Percentiles rank a stretch among this genome's conserved stretches.
These are phyloP conservation scores for Candolleomyces efflorescens DNA, from an alignment of 768 basidiomycete species.

Conservation along the genomic window DNA sequence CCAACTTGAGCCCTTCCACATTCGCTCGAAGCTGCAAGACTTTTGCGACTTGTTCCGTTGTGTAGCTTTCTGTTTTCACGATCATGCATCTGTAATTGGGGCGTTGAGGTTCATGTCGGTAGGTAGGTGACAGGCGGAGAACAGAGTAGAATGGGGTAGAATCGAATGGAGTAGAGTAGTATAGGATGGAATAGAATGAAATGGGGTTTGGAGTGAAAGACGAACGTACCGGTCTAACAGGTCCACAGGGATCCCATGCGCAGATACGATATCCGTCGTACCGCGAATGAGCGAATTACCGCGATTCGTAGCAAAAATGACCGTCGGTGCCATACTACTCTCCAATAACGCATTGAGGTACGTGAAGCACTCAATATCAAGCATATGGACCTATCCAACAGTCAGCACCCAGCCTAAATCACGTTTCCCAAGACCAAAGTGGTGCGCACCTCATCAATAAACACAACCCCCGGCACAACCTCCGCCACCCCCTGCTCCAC, in stretches of 20 bases:
- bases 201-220: background rate
- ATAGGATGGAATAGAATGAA: too few species aligned
- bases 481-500: conserved; percentile 99
- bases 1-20: conserved; percentile 79
- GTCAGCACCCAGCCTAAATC: conserved; percentile 6
- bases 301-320: conserved; percentile 94
- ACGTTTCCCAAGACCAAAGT: too few species aligned
- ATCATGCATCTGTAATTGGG: conserved; percentile 71
- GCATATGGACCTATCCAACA: conserved; percentile 85
- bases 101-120: background rate
- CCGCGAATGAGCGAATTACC: conserved; percentile 91
- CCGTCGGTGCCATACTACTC: conserved; percentile 95
- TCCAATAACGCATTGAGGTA: conserved; percentile 95
- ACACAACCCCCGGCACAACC: conserved; percentile 95
- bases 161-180: too few species aligned
- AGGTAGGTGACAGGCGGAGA: too few species aligned
- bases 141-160: too few species aligned
- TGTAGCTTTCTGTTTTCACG: conserved; percentile 86
- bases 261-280: conserved; percentile 84
- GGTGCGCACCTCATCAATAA: conserved; percentile 97
- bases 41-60: conserved; percentile 76
- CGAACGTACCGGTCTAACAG: conserved; percentile 74
- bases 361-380: conserved; percentile 99
- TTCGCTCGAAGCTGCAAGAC: conserved; percentile 85
- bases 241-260: conserved; percentile 94